Evolutionary conservation across 192 early-diverging fungal genomes (phyloP).

Genomic region (Mortierella hygrophila): DNA sequence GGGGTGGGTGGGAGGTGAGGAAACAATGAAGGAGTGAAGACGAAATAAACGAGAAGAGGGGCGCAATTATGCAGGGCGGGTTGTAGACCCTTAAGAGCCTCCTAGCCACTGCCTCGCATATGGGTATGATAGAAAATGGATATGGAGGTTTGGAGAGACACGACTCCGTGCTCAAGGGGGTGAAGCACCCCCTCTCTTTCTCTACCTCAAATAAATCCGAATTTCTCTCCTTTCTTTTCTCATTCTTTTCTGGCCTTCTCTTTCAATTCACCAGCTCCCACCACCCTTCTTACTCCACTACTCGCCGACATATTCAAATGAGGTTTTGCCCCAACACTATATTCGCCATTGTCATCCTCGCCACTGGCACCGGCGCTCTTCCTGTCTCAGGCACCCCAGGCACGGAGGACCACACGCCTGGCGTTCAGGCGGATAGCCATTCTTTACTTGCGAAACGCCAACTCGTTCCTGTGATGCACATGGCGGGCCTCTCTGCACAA

Average conservation of each 20-base stretch:
- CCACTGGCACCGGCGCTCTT: neutral
- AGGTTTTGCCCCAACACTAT: neutral
- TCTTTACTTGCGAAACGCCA: too few relatives aligned
- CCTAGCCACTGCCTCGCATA: too few relatives aligned
- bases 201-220: too few relatives aligned
- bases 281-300: neutral
- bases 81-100: too few relatives aligned
- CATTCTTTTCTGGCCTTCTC: neutral
- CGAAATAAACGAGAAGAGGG: neutral
- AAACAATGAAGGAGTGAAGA: neutral
- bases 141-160: too few relatives aligned
- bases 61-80: too few relatives aligned
- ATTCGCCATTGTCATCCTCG: neutral
- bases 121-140: too few relatives aligned
- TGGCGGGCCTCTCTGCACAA: neutral
- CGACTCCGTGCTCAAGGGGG: too few relatives aligned
- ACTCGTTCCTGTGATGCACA: too few relatives aligned
- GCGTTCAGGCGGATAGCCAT: too few relatives aligned
- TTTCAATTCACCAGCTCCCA: neutral
- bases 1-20: neutral
- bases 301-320: neutral
- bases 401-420: too few relatives aligned
- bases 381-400: neutral
- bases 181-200: too few relatives aligned
- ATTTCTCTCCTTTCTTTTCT: neutral